Evolutionary conservation across 129 eudicot genomes (phyloP), one percentile per base, ranked within the genome.

Genomic region (Gnaphalium uliginosum): DNA sequence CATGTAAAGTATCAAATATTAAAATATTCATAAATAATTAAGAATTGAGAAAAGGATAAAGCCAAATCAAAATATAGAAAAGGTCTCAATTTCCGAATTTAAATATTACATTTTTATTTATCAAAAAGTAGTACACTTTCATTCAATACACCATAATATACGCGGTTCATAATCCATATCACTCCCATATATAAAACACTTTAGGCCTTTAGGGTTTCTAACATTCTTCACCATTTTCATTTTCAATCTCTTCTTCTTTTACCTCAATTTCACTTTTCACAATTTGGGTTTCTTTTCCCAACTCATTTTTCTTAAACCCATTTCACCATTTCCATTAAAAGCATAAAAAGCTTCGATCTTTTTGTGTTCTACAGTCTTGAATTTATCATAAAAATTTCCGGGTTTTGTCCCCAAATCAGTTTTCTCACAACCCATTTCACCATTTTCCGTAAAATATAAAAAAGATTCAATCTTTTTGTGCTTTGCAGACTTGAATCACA

Each of bases 121-220:
- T 48, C 1, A 2, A 23, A n/a, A 24, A 50, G 53, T 23, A 18
- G 7, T 56, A 58, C 69, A 24, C 43, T 81, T 82, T 82, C 85
- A 72, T 82, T 82, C 85, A 72, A 77, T 79, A 77, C 85, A 82
- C 82, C 74, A 26, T 71, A 24, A 43, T 32, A 62, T 81, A 77
- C 82, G 82, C 83, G 86, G 86, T 78, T 82, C 86, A 82, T 23
- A 73, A 60, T 72, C 76, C 68, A 58, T 66, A 61, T 46, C 82
- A 60, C 61, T 72, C 10, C 64, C 79, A 62, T 75, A 72, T 78
- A 73, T 57, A 69, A 72, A 13, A 61, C 73, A 63, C 60, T 57
- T 24, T 39, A 53, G 18, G 50, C 71, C 79, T 57, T 39, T 77
- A 56, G 81, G 85, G 82, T 67, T 79, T 58, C 68, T 66, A 61